Evolutionary conservation across 176 grass and related monocot species (phyloP), one percentile per base, ranked within the genome.

Genomic region (Eremochloa ophiuroides): DNA sequence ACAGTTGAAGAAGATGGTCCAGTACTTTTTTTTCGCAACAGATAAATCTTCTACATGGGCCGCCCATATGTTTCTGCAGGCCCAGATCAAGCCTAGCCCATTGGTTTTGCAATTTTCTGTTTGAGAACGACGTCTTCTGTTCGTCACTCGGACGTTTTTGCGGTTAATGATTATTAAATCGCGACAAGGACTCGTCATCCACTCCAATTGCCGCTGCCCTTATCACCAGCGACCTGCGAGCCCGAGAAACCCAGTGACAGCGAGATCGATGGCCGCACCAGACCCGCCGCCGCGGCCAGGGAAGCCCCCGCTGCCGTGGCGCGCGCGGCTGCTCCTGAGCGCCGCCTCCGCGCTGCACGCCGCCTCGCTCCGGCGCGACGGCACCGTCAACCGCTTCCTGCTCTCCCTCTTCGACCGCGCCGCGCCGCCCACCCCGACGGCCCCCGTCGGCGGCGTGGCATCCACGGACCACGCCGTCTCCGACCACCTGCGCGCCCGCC

Each of bases 401-500:
- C 58, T 93, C 55, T 84, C 75, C 29, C 76, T 91, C 28, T 85
- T 88, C 69, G 88, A 88, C 69, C 74, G 34, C 25, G 1, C 1
- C 38, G 70, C 47, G 5, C 44, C 79, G 2, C 64, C 83, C 14
- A 64, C 56, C 28, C 30, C 64, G 20, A 59, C 55, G n/a, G 30
- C 13, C 12, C 68, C 85, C 62, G 62, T 31, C 18, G 18, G 35
- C 56, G 86, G 86, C 77, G 79, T 91, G 28, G 60, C 70, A 8
- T 91, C 92, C 75, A 58, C 83, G 3, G 88, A 94, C 82, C 82
- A 88, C 79, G 58, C 68, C 15, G 48, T 94, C 28, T 39, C 76
- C 29, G 42, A 69, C 12, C 25, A 47, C 20, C 85, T 84, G 7
- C 62, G 69, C 23, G 51, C 77, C 7, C 82, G 85, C 11, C 53